Conservation (phyloP, 1,284 basidiomycete species). For the Phylloboletellus chloephorus region DNA sequence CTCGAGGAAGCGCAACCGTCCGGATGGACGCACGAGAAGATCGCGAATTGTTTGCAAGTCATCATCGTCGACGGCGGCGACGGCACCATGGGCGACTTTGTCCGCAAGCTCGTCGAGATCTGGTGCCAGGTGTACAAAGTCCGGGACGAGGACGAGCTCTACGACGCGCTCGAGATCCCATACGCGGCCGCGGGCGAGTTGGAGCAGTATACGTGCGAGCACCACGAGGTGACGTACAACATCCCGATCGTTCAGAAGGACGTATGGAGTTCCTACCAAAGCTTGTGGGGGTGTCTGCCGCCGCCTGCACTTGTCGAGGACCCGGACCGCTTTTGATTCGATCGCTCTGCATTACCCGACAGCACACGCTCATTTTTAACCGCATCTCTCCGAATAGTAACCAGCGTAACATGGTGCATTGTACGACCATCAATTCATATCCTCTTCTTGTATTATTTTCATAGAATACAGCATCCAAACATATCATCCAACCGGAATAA, state of each 20-base stretch:
- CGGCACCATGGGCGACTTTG: slow-evolving; percentile 26
- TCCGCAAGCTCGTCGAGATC: slow-evolving; percentile 22
- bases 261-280: slow-evolving; percentile 17
- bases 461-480: slow-evolving; percentile 1
- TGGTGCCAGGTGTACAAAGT: slow-evolving; percentile 30
- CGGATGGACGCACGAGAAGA: slow-evolving; percentile 10
- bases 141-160: slow-evolving; percentile 16
- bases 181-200: slow-evolving; percentile 25
- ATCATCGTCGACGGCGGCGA: slow-evolving; percentile 25
- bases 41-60: slow-evolving; percentile 29
- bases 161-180: slow-evolving; percentile 15
- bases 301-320: slow-evolving; percentile 9
- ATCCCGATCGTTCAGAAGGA: slow-evolving; percentile 15
- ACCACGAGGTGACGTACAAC: slow-evolving; percentile 6
- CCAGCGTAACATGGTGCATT: neutral
- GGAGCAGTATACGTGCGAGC: slow-evolving; percentile 14
- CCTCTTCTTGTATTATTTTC: slow-evolving; percentile 1
- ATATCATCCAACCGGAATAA: neutral
- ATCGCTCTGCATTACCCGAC: neutral
- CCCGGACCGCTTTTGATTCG: slow-evolving; percentile 5
- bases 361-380: slow-evolving; percentile 3
- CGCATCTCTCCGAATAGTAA: neutral
- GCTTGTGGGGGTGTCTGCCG: slow-evolving; percentile 26
- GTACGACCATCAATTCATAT: slow-evolving; percentile 3
- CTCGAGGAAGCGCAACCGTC: slow-evolving; percentile 25